Conservation (phyloP, 805 yeast genomes). For the Saturnispora saitoi region DNA sequence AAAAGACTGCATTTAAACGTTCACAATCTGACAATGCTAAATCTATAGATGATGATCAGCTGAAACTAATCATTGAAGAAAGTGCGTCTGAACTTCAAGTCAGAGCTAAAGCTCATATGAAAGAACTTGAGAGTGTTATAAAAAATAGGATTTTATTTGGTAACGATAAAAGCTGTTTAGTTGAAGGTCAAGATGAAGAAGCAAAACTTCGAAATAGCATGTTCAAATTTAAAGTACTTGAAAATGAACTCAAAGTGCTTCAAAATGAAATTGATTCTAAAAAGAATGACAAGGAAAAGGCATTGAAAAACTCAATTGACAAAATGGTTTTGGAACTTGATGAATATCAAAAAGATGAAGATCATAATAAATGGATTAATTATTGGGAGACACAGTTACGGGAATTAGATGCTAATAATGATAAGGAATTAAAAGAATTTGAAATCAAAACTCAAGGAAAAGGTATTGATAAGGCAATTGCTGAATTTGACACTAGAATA, state of each 20-base stretch:
- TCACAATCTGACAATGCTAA: not conserved
- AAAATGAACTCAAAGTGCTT: slow-evolving; percentile 9
- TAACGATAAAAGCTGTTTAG: too few species aligned
- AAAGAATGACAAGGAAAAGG: not conserved
- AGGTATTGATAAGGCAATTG: not conserved
- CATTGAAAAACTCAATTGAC: slow-evolving; percentile 4
- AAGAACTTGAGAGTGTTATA: slow-evolving; percentile 8
- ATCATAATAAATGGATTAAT: slow-evolving; percentile 3
- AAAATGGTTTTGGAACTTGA: slow-evolving; percentile 1
- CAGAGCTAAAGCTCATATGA: slow-evolving; percentile 1
- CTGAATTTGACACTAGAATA: slow-evolving; percentile 13
- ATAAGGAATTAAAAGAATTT: not conserved
- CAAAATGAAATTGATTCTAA: slow-evolving; percentile 11
- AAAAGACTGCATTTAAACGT: slow-evolving; percentile 2
- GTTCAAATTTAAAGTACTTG: slow-evolving; percentile 10
- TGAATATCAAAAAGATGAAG: not conserved
- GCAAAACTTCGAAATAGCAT: not conserved
- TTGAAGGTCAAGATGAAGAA: not conserved
- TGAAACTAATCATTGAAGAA: slow-evolving; percentile 5
- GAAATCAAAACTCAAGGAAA: not conserved
- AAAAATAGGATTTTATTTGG: not conserved
- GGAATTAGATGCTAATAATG: not conserved
- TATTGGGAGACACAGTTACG: slow-evolving; percentile 10
- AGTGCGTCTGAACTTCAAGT: not conserved
- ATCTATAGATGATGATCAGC: slow-evolving; percentile 10